These are phyloP conservation scores for Teratosphaeriaceae sp. DNA, from an alignment of 2,329 filamentous ascomycete species.

Conservation along the genomic window DNA sequence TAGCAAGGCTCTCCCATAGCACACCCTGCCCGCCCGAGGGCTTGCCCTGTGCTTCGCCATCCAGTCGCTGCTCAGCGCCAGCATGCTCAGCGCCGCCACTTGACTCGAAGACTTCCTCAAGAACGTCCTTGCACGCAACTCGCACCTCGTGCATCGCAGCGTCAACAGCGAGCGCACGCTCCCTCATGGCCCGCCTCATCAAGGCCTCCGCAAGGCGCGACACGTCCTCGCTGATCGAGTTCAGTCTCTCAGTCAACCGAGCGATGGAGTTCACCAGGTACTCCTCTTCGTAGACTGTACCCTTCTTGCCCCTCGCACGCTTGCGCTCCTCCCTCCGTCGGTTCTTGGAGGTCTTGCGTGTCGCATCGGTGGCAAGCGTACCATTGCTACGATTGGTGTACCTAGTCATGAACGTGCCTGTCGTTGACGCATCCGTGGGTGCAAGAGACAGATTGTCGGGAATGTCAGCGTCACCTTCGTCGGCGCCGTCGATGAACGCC, in stretches of 20 bases:
- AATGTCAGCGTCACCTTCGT: slow-evolving; percentile 52
- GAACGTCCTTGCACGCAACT: slow-evolving; percentile 58
- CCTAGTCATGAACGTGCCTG: slow-evolving; percentile 76
- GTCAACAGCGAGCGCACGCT: slow-evolving; percentile 74
- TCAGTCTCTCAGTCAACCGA: slow-evolving; percentile 75
- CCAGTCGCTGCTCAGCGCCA: slow-evolving; percentile 8
- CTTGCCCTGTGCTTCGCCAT: slow-evolving; percentile 16
- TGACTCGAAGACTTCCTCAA: slow-evolving; percentile 62
- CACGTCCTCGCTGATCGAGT: slow-evolving; percentile 64
- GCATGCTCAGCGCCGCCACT: slow-evolving; percentile 15
- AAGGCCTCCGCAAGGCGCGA: slow-evolving; percentile 69
- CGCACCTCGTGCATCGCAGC: slow-evolving; percentile 65
- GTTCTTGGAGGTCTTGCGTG: slow-evolving; percentile 79
- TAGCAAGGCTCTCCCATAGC: slow-evolving; percentile 38
- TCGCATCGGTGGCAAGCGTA: slow-evolving; percentile 66
- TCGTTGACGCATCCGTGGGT: slow-evolving; percentile 73
- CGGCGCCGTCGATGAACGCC: slow-evolving; percentile 68
- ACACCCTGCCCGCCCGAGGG: slow-evolving; percentile 40
- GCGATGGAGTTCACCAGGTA: slow-evolving; percentile 87
- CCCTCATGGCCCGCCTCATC: slow-evolving; percentile 74
- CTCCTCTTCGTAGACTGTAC: slow-evolving; percentile 95
- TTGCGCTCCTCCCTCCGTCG: slow-evolving; percentile 88
- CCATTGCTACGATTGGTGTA: slow-evolving; percentile 72
- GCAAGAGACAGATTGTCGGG: slow-evolving; percentile 92
- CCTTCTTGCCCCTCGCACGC: slow-evolving; percentile 88